These are phyloP conservation scores for Cucumis melo DNA, from an alignment of 306 rosid genomes.

Conservation along the genomic window DNA sequence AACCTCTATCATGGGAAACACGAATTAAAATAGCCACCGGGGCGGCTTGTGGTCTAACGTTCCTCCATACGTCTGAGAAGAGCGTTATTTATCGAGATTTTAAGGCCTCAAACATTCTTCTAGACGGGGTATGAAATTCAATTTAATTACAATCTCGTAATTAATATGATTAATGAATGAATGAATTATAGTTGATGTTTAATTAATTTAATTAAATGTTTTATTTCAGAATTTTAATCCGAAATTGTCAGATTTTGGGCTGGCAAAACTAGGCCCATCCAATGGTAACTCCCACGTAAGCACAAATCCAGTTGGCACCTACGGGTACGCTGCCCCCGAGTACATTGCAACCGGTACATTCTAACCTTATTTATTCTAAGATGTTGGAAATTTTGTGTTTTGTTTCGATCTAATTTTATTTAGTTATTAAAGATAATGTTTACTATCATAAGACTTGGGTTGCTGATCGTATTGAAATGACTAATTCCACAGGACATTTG, in stretches of 20 bases:
- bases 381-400: too few species aligned
- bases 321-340: slow-evolving; percentile 86
- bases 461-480: too few species aligned
- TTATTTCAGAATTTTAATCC: slow-evolving; percentile 36
- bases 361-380: too few species aligned
- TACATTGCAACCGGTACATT: slow-evolving; percentile 59
- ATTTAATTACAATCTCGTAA: neutral
- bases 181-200: too few species aligned
- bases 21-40: slow-evolving; percentile 71
- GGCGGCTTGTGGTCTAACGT: slow-evolving; percentile 62
- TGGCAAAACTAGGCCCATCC: slow-evolving; percentile 66
- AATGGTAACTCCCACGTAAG: slow-evolving; percentile 60
- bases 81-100: slow-evolving; percentile 74
- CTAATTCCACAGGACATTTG: slow-evolving; percentile 45
- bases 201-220: neutral
- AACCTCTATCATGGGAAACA: slow-evolving; percentile 53
- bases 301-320: slow-evolving; percentile 54
- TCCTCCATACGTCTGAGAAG: slow-evolving; percentile 49
- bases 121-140: slow-evolving; percentile 34
- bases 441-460: too few species aligned
- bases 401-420: too few species aligned
- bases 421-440: too few species aligned
- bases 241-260: slow-evolving; percentile 77
- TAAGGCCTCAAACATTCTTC: slow-evolving; percentile 69
- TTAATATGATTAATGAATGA: neutral